These are phyloP conservation scores for Pontederia paniculata DNA, from an alignment of 176 grass and related monocot species.

Conservation along the genomic window DNA sequence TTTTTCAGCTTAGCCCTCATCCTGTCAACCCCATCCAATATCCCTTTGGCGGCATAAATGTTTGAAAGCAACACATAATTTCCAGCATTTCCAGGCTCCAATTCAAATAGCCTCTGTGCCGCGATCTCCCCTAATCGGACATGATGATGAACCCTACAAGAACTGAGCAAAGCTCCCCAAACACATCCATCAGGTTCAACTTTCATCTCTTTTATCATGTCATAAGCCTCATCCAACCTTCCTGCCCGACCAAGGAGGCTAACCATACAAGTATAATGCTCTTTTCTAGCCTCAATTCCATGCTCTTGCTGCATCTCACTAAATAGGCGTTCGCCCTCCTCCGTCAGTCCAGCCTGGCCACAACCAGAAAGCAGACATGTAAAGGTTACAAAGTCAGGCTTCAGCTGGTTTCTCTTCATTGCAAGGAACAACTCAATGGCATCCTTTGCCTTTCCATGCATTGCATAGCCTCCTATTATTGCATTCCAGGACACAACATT, in stretches of 20 bases:
- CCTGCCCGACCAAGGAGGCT: slow-evolving; percentile 54
- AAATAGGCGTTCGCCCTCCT: slow-evolving; percentile 38
- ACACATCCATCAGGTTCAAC: slow-evolving; percentile 49
- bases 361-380: slow-evolving; percentile 58
- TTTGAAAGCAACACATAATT: slow-evolving; percentile 76
- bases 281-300: slow-evolving; percentile 37
- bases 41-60: slow-evolving; percentile 68
- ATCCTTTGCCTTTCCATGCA: slow-evolving; percentile 46
- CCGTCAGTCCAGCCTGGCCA: slow-evolving; percentile 41
- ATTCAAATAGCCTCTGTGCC: slow-evolving; percentile 44
- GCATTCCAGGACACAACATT: slow-evolving; percentile 75
- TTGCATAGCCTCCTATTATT: slow-evolving; percentile 62
- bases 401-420: slow-evolving; percentile 34
- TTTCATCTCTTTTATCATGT: slow-evolving; percentile 52
- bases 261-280: slow-evolving; percentile 74
- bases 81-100: slow-evolving; percentile 61
- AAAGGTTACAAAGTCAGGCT: slow-evolving; percentile 51
- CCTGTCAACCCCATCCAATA: slow-evolving; percentile 49
- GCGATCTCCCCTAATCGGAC: slow-evolving; percentile 41
- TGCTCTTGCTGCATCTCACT: slow-evolving; percentile 36
- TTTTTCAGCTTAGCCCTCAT: slow-evolving; percentile 49
- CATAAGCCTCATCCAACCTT: slow-evolving; percentile 48
- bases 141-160: slow-evolving; percentile 52
- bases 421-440: slow-evolving; percentile 32
- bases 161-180: slow-evolving; percentile 63